phyloP scores from a whole-genome alignment of 2,329 filamentous ascomycete genomes.

The Sarocladiaceae sp. region DNA sequence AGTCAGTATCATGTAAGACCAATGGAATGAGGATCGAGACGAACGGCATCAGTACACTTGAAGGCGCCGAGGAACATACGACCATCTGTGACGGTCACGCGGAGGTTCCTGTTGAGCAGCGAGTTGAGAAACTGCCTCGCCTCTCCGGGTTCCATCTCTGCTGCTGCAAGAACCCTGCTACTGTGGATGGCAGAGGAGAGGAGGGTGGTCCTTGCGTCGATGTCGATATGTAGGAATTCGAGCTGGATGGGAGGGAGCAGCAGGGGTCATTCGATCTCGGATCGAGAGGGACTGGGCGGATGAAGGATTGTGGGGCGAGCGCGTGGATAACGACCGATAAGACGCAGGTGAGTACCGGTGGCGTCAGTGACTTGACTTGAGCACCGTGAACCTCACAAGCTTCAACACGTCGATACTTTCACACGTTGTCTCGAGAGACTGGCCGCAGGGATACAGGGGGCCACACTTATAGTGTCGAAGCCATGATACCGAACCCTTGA shows the following conservation, averaged over 20 bases:
- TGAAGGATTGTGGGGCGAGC: not conserved
- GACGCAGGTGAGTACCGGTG: not conserved
- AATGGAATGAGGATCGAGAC: constrained; percentile 21
- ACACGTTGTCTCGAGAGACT: not conserved
- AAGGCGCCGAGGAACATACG: constrained; percentile 86
- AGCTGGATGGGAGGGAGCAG: not conserved
- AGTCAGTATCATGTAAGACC: not conserved
- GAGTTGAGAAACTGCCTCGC: constrained; percentile 52
- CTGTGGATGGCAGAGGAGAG: not conserved
- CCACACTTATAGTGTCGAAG: not conserved
- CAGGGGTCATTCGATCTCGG: not conserved
- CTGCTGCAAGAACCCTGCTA: not conserved
- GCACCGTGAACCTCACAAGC: constrained; percentile 6
- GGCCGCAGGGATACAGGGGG: not conserved
- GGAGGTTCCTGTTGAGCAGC: constrained; percentile 71
- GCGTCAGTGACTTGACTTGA: constrained; percentile 7
- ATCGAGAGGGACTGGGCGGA: not conserved
- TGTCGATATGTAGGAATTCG: not conserved
- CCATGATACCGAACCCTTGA: constrained; percentile 3
- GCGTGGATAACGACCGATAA: not conserved
- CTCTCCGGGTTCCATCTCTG: constrained; percentile 42
- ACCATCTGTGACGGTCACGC: constrained; percentile 72
- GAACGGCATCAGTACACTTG: constrained; percentile 89
- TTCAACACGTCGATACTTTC: not conserved
- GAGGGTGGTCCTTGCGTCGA: not conserved